These are phyloP conservation scores for Gossypioides kirkii DNA, from an alignment of 345 rosid species.

Conservation along the genomic window DNA sequence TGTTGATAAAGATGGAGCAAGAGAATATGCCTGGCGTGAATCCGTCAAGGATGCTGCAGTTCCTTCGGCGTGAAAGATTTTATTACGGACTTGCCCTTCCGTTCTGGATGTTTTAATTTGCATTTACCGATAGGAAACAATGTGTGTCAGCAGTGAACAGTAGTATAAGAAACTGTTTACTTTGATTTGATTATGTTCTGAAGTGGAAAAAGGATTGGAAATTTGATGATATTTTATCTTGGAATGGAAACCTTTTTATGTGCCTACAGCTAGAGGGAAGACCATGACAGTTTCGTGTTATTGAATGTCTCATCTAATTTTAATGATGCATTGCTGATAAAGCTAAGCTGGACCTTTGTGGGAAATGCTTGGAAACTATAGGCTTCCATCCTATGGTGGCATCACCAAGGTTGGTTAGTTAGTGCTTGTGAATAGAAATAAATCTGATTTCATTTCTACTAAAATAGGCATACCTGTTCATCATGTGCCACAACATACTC, in stretches of 20 bases:
- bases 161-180: conserved; percentile 2
- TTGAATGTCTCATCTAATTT: no score
- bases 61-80: conserved; percentile 23
- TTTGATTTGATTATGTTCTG: conserved; percentile 9
- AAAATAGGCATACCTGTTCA: no score
- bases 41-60: conserved; percentile 53
- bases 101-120: conserved; percentile 6
- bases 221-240: conserved; percentile 4
- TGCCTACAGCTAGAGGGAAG: not conserved
- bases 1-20: conserved; percentile 88
- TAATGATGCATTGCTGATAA: not conserved
- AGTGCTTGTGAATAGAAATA: no score
- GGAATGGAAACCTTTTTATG: not conserved
- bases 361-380: no score
- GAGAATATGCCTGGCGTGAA: conserved; percentile 78
- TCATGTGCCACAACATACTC: no score
- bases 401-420: no score
- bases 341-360: no score
- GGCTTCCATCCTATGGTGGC: no score
- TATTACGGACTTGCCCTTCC: not conserved
- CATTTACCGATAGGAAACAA: not conserved
- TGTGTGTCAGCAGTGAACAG: conserved; percentile 2
- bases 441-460: no score
- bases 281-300: not conserved
- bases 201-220: no score